Evolutionary conservation across 805 yeast genomes (phyloP).

Genomic region (Cyberlindnera mrakii): DNA sequence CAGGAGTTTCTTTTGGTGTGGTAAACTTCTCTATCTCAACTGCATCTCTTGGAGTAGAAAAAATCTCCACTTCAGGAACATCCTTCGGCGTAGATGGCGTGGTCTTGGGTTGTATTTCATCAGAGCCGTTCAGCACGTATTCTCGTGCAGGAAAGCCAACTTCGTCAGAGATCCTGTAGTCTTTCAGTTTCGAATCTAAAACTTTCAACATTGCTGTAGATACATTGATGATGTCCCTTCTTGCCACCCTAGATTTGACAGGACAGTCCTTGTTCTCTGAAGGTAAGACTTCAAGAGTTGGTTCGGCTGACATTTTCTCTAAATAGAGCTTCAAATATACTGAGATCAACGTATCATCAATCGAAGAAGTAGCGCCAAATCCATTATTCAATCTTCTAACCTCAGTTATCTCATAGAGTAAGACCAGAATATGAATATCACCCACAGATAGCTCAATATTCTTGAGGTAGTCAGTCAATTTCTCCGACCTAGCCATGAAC

Average conservation of each 20-base stretch:
- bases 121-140: not conserved
- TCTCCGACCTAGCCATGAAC: conserved; percentile 35
- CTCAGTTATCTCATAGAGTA: conserved; percentile 48
- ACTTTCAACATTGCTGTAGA: conserved; percentile 18
- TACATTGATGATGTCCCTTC: conserved; percentile 39
- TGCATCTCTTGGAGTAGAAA: not conserved
- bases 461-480: conserved; percentile 21
- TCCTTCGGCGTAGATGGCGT: not conserved
- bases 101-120: not conserved
- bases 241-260: conserved; percentile 38
- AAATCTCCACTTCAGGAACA: not conserved
- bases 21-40: no score
- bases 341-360: conserved; percentile 68
- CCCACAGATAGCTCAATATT: conserved; percentile 31
- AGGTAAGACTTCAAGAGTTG: not conserved
- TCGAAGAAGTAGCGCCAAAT: conserved; percentile 66
- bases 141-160: conserved; percentile 4
- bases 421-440: conserved; percentile 34
- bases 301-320: conserved; percentile 1
- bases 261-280: conserved; percentile 8
- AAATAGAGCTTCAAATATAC: conserved; percentile 47
- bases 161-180: conserved; percentile 7
- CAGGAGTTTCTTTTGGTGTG: no score
- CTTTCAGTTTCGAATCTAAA: conserved; percentile 13
- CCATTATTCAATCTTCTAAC: conserved; percentile 73